A percentile compares a stretch with the other conserved stretches of the same genome.
phyloP scores from a whole-genome alignment of 345 rosid genomes.

The Eucalyptus cloeziana region DNA sequence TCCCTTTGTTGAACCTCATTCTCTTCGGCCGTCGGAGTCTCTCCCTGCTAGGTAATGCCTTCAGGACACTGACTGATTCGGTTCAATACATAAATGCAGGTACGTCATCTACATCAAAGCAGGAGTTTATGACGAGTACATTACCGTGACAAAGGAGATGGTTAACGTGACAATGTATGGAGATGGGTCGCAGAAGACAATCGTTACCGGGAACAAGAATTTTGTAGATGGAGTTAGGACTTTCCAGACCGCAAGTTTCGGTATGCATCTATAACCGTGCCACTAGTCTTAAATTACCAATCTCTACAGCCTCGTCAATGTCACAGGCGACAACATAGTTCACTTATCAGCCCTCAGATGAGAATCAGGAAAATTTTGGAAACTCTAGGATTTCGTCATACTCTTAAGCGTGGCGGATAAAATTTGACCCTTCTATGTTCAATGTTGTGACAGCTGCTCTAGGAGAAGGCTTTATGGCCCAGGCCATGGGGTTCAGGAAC shows the following conservation, averaged over 20 bases:
- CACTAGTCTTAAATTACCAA: neutral
- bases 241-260: slow-evolving; percentile 51
- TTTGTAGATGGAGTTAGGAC: slow-evolving; percentile 39
- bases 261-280: slow-evolving; percentile 10
- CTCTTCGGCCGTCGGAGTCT: neutral
- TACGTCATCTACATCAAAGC: slow-evolving; percentile 57
- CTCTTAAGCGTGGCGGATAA: neutral
- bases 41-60: neutral
- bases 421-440: neutral
- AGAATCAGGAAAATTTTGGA: neutral
- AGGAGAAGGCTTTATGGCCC: slow-evolving; percentile 58
- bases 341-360: neutral
- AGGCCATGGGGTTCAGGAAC: slow-evolving; percentile 79
- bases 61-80: neutral
- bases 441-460: slow-evolving; percentile 31
- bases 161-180: slow-evolving; percentile 56
- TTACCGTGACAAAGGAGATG: slow-evolving; percentile 35
- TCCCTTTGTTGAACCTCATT: neutral
- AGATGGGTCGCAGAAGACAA: slow-evolving; percentile 75
- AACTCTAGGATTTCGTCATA: neutral
- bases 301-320: neutral
- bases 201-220: slow-evolving; percentile 60
- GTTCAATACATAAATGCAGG: slow-evolving; percentile 13
- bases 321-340: neutral
- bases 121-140: slow-evolving; percentile 61